Evolutionary conservation across 768 basidiomycete species (phyloP).

Genomic region (Chlorophyllum brunneum): DNA sequence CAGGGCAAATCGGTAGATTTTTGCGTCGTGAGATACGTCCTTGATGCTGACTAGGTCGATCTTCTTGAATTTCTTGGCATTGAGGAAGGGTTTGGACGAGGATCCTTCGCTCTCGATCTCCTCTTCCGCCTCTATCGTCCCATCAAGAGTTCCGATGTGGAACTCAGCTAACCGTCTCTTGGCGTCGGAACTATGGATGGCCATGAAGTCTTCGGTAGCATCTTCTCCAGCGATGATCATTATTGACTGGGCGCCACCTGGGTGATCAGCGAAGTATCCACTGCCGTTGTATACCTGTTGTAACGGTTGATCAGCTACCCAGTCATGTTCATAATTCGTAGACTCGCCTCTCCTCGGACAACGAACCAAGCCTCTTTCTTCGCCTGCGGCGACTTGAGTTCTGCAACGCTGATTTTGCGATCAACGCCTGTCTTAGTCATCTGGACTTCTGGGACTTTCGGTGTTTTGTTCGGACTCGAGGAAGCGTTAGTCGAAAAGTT

Average conservation of each 20-base stretch:
- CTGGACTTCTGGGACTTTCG: slow-evolving; percentile 19
- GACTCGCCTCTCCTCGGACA: slow-evolving; percentile 43
- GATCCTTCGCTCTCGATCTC: slow-evolving; percentile 11
- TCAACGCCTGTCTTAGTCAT: slow-evolving; percentile 45
- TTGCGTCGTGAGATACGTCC: slow-evolving; percentile 43
- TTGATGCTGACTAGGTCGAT: slow-evolving; percentile 33
- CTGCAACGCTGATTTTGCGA: slow-evolving; percentile 39
- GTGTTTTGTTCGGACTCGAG: not conserved
- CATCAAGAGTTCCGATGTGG: no score
- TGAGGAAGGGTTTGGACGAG: slow-evolving; percentile 28
- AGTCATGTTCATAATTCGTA: no score
- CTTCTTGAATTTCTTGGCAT: slow-evolving; percentile 44
- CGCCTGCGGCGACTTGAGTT: slow-evolving; percentile 35
- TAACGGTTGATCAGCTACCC: no score
- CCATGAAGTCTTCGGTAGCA: no score
- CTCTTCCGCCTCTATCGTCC: slow-evolving; percentile 1
- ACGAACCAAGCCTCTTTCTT: slow-evolving; percentile 45
- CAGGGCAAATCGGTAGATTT: slow-evolving; percentile 47
- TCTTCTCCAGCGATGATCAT: no score
- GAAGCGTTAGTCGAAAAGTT: slow-evolving; percentile 23
- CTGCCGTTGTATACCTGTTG: no score
- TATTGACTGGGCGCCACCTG: no score
- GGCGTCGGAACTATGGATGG: no score
- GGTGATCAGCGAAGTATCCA: slow-evolving; percentile 26
- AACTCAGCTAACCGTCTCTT: no score